Percentiles rank a stretch among this genome's conserved stretches.
Evolutionary conservation across 2,329 filamentous ascomycete species (phyloP).

Genomic region (Colletotrichum eremochloae): DNA sequence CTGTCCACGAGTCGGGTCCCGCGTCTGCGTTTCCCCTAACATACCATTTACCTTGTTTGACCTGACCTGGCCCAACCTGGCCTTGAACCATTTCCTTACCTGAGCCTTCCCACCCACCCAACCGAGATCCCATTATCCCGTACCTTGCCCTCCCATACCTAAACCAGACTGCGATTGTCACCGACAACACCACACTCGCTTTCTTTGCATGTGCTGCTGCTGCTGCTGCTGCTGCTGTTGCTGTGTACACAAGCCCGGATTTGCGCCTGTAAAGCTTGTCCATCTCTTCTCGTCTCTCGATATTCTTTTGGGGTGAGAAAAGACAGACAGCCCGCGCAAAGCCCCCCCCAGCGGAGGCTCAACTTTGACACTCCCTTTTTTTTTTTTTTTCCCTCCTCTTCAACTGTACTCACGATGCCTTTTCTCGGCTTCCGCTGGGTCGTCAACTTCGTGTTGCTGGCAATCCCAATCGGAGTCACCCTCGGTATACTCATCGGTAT

Average conservation of each 20-base stretch:
- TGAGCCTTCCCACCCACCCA: constrained; percentile 21
- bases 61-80: background rate
- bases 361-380: constrained; percentile 18
- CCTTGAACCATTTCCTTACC: constrained; percentile 25
- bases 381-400: constrained; percentile 23
- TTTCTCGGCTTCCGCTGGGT: constrained; percentile 55
- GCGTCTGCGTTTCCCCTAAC: constrained; percentile 32
- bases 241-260: constrained; percentile 12
- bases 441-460: constrained; percentile 64
- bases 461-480: constrained; percentile 63
- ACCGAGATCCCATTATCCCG: constrained; percentile 7
- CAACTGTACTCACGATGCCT: constrained; percentile 50
- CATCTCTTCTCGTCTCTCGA: background rate
- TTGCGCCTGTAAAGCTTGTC: constrained; percentile 13
- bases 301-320: constrained; percentile 3
- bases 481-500: constrained; percentile 64
- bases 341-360: constrained; percentile 7
- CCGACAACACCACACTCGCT: constrained; percentile 19
- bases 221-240: constrained; percentile 1
- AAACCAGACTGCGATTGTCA: constrained; percentile 15
- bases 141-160: constrained; percentile 20
- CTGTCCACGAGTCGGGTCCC: constrained; percentile 32
- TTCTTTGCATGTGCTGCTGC: constrained; percentile 17
- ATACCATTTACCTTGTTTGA: constrained; percentile 28
- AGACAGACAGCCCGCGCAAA: constrained; percentile 3